Evolutionary conservation across 176 grass and related monocot genomes (phyloP).

Genomic region (Eleusine coracana): DNA sequence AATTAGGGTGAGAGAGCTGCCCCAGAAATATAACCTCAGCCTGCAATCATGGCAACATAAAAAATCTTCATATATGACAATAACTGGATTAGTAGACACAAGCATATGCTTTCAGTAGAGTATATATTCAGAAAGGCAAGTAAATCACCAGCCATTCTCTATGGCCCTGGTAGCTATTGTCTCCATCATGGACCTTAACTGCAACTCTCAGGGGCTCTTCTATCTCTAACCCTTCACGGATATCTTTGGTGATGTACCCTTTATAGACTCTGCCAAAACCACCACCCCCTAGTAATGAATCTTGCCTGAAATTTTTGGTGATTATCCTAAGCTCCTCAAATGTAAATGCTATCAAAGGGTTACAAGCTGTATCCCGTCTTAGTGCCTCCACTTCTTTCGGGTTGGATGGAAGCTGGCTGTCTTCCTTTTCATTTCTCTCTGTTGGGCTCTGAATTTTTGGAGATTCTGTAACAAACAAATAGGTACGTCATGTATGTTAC

Average conservation of each 20-base stretch:
- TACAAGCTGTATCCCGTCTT: constrained; percentile 42
- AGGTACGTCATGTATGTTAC: constrained; percentile 1
- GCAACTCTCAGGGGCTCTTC: constrained; percentile 64
- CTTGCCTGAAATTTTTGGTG: constrained; percentile 75
- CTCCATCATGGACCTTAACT: constrained; percentile 81
- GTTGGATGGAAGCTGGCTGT: constrained; percentile 61
- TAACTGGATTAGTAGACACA: neutral
- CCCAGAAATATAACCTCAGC: constrained; percentile 88
- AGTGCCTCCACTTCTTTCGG: constrained; percentile 67
- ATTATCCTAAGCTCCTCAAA: constrained; percentile 76
- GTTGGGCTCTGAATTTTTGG: constrained; percentile 60
- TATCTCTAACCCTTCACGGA: constrained; percentile 44
- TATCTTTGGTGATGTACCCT: constrained; percentile 55
- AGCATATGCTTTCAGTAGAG: neutral
- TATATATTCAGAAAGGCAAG: constrained; percentile 6
- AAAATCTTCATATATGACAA: constrained; percentile 15
- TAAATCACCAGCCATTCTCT: constrained; percentile 75
- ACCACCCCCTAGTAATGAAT: constrained; percentile 67
- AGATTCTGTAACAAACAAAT: constrained; percentile 49
- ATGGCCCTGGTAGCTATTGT: constrained; percentile 84
- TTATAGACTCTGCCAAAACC: constrained; percentile 87
- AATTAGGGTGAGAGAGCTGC: constrained; percentile 85
- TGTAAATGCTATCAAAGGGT: constrained; percentile 77
- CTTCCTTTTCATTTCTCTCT: constrained; percentile 56
- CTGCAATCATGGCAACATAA: constrained; percentile 35